Evolutionary conservation across 495 filamentous ascomycete genomes (phyloP).

Genomic region (Aspergillus taichungensis): DNA sequence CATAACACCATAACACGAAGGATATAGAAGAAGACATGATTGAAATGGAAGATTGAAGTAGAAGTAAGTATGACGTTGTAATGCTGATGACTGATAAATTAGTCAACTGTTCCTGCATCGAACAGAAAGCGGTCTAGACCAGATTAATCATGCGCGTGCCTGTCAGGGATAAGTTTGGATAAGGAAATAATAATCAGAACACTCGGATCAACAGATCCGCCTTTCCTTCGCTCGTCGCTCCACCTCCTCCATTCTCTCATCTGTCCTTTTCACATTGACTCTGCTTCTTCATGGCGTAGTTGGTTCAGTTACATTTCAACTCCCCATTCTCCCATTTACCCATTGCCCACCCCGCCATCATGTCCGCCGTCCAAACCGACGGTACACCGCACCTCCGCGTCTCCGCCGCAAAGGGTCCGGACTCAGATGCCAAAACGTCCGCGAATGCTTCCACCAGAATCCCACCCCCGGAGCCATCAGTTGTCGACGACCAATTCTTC

Average conservation of each 20-base stretch:
- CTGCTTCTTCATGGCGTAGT: constrained; percentile 16
- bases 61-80: too few species aligned
- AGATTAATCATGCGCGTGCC: too few species aligned
- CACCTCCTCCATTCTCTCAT: too few species aligned
- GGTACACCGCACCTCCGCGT: constrained; percentile 31
- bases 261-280: constrained; percentile 9
- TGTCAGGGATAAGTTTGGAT: too few species aligned
- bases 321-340: background rate
- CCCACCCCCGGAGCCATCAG: constrained; percentile 24
- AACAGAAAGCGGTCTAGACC: too few species aligned
- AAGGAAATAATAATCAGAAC: too few species aligned
- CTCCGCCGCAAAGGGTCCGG: constrained; percentile 23
- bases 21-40: too few species aligned
- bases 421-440: constrained; percentile 5
- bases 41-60: too few species aligned
- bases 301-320: background rate
- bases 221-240: too few species aligned
- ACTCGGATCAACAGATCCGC: too few species aligned
- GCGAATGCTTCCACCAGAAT: constrained; percentile 19
- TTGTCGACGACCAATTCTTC: constrained; percentile 53
- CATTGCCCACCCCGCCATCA: constrained; percentile 9
- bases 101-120: too few species aligned
- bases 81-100: background rate
- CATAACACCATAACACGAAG: too few species aligned
- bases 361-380: constrained; percentile 25